Conservation (phyloP, 1,284 basidiomycete species). For the Ganoderma lingzhi region DNA sequence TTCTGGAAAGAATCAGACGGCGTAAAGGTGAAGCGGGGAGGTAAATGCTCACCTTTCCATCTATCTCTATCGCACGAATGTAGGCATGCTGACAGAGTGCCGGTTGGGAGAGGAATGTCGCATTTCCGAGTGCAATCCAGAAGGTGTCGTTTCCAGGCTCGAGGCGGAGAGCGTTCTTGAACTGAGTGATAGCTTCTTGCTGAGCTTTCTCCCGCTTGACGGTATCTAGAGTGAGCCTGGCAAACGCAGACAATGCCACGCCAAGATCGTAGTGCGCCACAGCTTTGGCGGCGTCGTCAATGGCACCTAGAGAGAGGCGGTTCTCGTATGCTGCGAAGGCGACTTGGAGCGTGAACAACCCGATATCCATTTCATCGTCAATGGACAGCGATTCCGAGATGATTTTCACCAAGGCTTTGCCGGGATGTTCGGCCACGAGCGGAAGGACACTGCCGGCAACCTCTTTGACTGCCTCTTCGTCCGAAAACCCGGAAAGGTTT, state of each 20-base stretch:
- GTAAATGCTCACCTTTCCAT: conserved; percentile 67
- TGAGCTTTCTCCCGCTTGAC: conserved; percentile 45
- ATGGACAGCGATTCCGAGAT: conserved; percentile 44
- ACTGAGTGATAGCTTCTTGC: conserved; percentile 65
- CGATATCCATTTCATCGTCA: conserved; percentile 23
- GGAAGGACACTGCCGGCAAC: conserved; percentile 47
- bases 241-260: conserved; percentile 67
- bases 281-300: conserved; percentile 63
- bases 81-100: conserved; percentile 92
- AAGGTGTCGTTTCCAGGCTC: conserved; percentile 80
- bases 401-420: conserved; percentile 52
- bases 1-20: conserved; percentile 55
- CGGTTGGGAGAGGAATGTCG: conserved; percentile 74
- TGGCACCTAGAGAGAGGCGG: conserved; percentile 73
- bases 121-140: conserved; percentile 86
- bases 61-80: conserved; percentile 88
- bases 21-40: conserved; percentile 9
- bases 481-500: conserved; percentile 49
- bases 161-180: conserved; percentile 81
- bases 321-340: conserved; percentile 78
- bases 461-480: conserved; percentile 49
- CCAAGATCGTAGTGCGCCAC: conserved; percentile 85
- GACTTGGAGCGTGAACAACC: conserved; percentile 49
- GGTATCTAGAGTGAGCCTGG: conserved; percentile 42
- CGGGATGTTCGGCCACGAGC: conserved; percentile 49